Base-by-base conservation (phyloP, 73 alveolate species). In the Durusdinium trenchii region DNA sequence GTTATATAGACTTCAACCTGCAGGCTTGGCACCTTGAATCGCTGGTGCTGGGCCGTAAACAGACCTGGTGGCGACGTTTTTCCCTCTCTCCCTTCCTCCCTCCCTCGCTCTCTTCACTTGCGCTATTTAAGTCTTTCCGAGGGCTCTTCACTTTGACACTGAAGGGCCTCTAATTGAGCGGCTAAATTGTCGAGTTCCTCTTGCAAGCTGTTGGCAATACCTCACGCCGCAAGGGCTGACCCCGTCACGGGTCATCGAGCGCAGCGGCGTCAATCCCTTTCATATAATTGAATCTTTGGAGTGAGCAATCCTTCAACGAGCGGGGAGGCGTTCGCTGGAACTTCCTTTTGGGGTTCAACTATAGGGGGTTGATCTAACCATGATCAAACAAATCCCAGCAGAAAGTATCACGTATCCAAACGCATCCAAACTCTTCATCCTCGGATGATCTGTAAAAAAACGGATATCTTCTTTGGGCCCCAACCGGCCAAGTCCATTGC, bases 41-140 rank as follows among this genome's bases (percentile, higher is more conserved):
- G 51, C 96, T 75, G 86, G 96, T 64, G 43, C 62, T 60, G 20
- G 96, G 96, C 18, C 96, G 96, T 51, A 90, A 64, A 45, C 86
- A 90, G 6, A 90, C 96, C 96, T 75, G 75, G 52, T 28, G 54
- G n/a, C n/a, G n/a, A n/a, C n/a, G n/a, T n/a, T n/a, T n/a, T n/a
- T n/a, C n/a, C n/a, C n/a, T n/a, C n/a, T n/a, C n/a, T n/a, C n/a
- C n/a, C n/a, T n/a, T n/a, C n/a, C n/a, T n/a, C n/a, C n/a, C n/a
- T n/a, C n/a, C n/a, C n/a, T n/a, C n/a, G n/a, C n/a, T n/a, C n/a
- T n/a, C n/a, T n/a, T n/a, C n/a, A n/a, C n/a, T n/a, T n/a, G n/a
- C n/a, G n/a, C n/a, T n/a, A n/a, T n/a, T n/a, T n/a, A n/a, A n/a
- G n/a, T n/a, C n/a, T n/a, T n/a, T n/a, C n/a, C n/a, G n/a, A n/a